A percentile compares a stretch with the other conserved stretches of the same genome.
These are phyloP conservation scores for Leucogyrophana mollusca DNA, from an alignment of 768 basidiomycete genomes.

Conservation along the genomic window DNA sequence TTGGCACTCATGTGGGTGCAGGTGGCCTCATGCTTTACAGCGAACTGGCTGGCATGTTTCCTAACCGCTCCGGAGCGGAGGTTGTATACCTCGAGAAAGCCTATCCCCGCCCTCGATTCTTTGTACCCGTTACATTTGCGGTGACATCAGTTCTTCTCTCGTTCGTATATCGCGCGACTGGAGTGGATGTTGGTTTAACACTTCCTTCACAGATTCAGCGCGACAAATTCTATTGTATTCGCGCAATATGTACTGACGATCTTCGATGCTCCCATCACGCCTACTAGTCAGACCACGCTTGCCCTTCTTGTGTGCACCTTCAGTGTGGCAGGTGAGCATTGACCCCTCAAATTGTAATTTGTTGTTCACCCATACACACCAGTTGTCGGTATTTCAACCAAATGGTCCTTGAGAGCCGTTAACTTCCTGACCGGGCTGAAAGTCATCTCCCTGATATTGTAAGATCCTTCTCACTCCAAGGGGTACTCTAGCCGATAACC, in stretches of 20 bases:
- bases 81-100: conserved; percentile 43
- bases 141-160: conserved; percentile 26
- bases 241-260: conserved; percentile 22
- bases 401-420: conserved; percentile 24
- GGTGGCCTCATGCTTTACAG: conserved; percentile 25
- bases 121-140: conserved; percentile 44
- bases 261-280: conserved; percentile 16
- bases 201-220: conserved; percentile 12
- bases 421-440: conserved; percentile 23
- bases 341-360: background rate
- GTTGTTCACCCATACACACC: background rate
- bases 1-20: background rate
- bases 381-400: conserved; percentile 27
- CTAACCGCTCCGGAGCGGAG: conserved; percentile 47
- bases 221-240: conserved; percentile 22
- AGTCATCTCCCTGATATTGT: conserved; percentile 20
- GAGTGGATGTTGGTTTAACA: background rate
- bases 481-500: conserved; percentile 3
- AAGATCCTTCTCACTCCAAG: conserved; percentile 7
- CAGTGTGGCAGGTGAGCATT: conserved; percentile 14
- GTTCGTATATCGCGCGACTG: conserved; percentile 12
- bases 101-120: conserved; percentile 17
- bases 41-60: conserved; percentile 47
- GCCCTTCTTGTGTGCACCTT: conserved; percentile 21
- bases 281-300: conserved; percentile 15